Evolutionary conservation across 805 yeast genomes (phyloP).

Genomic region (Yamadazyma laniorum): DNA sequence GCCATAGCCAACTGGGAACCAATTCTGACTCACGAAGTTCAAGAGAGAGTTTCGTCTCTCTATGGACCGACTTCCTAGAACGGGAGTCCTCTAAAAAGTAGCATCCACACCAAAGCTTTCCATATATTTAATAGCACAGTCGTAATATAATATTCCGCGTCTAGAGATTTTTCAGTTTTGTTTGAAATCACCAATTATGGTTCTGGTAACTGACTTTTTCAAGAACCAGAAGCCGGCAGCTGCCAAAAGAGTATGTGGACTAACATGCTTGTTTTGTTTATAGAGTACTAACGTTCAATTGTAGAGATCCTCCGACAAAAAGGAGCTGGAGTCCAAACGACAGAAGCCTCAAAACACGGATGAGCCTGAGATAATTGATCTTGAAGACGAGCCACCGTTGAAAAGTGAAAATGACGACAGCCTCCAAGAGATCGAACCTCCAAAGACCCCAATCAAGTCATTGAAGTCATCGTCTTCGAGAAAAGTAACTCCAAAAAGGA

Average conservation of each 20-base stretch:
- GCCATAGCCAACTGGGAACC: constrained; percentile 12
- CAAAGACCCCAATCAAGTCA: too few species aligned
- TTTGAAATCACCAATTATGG: constrained; percentile 14
- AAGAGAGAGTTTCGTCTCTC: constrained; percentile 59
- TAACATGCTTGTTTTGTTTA: too few species aligned
- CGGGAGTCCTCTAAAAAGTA: constrained; percentile 45
- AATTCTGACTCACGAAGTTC: constrained; percentile 20
- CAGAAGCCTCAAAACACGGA: neutral
- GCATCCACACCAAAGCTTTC: too few species aligned
- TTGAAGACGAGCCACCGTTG: constrained; percentile 8
- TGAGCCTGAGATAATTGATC: constrained; percentile 9
- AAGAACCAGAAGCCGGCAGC: constrained; percentile 8
- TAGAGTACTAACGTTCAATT: constrained; percentile 7
- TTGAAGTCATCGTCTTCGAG: constrained; percentile 1
- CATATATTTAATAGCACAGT: too few species aligned
- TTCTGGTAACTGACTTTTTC: constrained; percentile 17
- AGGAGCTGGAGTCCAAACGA: neutral
- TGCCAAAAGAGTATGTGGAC: constrained; percentile 6
- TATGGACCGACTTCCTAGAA: constrained; percentile 80
- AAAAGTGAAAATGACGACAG: constrained; percentile 7
- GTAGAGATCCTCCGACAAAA: neutral
- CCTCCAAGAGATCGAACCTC: constrained; percentile 15
- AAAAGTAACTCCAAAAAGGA: constrained; percentile 3
- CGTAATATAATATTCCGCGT: too few species aligned
- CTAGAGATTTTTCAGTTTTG: too few species aligned